phyloP scores from a whole-genome alignment of 371 early-diverging fungal species.

The Rhizopus sp. region DNA sequence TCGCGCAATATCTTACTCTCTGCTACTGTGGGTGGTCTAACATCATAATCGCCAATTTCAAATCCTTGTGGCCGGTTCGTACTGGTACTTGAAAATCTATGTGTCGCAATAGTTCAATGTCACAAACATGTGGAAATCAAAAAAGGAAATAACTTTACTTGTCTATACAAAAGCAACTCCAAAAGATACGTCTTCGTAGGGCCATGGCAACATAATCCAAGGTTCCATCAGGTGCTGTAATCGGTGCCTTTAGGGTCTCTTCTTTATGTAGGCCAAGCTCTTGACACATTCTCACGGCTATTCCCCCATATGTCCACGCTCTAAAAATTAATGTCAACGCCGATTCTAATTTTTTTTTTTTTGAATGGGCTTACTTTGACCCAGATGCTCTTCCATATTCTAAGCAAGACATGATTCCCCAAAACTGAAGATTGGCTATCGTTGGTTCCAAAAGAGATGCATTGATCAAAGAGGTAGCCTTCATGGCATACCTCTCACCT shows the following conservation, averaged over 20 bases:
- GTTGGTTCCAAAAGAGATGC: slow-evolving; percentile 54
- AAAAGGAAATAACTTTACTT: slow-evolving; percentile 31
- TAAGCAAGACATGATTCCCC: slow-evolving; percentile 59
- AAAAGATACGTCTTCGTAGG: slow-evolving; percentile 58
- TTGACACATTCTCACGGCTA: slow-evolving; percentile 63
- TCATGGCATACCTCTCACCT: slow-evolving; percentile 46
- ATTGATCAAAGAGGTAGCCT: slow-evolving; percentile 44
- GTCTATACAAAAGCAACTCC: slow-evolving; percentile 59
- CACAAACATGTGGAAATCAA: background rate
- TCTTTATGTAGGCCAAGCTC: slow-evolving; percentile 63
- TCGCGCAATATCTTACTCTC: slow-evolving; percentile 48
- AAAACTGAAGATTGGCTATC: slow-evolving; percentile 58
- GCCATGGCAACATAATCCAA: slow-evolving; percentile 56
- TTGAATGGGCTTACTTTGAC: slow-evolving; percentile 34
- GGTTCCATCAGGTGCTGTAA: slow-evolving; percentile 31
- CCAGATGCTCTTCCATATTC: slow-evolving; percentile 66
- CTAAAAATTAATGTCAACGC: slow-evolving; percentile 17
- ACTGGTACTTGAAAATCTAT: slow-evolving; percentile 48
- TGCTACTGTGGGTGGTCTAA: slow-evolving; percentile 47
- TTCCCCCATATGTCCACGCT: slow-evolving; percentile 67
- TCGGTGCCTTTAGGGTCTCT: slow-evolving; percentile 38
- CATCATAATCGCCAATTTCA: slow-evolving; percentile 58
- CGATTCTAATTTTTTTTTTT: background rate
- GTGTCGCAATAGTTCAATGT: background rate
- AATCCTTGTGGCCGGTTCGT: slow-evolving; percentile 62